A percentile compares a stretch with the other conserved stretches of the same genome.
phyloP scores from a whole-genome alignment of 129 eudicot species.

The Saposhnikovia divaricata region DNA sequence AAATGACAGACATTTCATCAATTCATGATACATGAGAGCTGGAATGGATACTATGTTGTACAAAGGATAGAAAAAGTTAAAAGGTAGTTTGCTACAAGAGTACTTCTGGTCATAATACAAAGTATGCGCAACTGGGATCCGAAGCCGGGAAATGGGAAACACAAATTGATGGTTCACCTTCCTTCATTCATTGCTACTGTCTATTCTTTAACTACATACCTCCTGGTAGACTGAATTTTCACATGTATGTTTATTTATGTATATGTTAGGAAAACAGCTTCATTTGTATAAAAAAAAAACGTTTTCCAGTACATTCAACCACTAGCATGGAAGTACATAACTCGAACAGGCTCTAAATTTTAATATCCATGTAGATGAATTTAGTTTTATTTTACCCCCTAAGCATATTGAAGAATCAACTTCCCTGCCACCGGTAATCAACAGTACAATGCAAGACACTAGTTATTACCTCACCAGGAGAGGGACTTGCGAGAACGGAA shows the following conservation, averaged over 20 bases:
- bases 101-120: neutral
- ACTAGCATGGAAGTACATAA: neutral
- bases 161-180: neutral
- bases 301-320: neutral
- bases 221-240: neutral
- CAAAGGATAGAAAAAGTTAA: neutral
- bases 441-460: neutral
- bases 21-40: too few species aligned
- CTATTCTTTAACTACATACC: neutral
- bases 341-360: neutral
- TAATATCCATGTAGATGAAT: neutral
- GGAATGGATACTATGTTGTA: neutral
- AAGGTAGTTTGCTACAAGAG: neutral
- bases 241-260: neutral
- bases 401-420: neutral
- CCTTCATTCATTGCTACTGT: neutral
- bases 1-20: neutral
- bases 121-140: neutral
- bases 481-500: neutral
- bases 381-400: neutral
- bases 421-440: neutral
- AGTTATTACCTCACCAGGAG: constrained; percentile 1
- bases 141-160: neutral
- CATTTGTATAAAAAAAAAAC: neutral
- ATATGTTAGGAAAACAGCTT: neutral